phyloP scores from a whole-genome alignment of 768 basidiomycete species.

The Auriscalpium vulgare region DNA sequence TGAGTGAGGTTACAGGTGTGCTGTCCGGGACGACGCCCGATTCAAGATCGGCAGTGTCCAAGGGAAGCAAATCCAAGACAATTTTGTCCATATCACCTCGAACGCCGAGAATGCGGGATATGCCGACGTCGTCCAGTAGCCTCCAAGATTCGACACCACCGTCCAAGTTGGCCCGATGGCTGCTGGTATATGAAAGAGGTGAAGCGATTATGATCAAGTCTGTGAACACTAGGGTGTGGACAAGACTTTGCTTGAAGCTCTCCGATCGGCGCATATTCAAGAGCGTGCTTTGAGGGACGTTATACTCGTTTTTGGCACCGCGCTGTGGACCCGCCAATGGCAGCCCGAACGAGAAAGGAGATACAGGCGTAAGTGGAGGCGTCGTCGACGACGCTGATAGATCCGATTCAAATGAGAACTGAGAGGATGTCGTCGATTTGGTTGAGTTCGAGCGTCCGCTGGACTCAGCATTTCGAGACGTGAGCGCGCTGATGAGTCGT shows the following conservation, averaged over 20 bases:
- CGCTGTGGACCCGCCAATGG: background rate
- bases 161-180: constrained; percentile 16
- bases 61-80: constrained; percentile 43
- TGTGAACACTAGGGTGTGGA: constrained; percentile 45
- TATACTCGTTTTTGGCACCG: background rate
- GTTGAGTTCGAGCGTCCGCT: constrained; percentile 10
- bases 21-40: constrained; percentile 28
- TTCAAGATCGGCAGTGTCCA: constrained; percentile 32
- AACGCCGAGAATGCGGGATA: constrained; percentile 42
- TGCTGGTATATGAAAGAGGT: constrained; percentile 15
- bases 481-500: constrained; percentile 9
- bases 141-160: constrained; percentile 28
- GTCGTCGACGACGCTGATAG: constrained; percentile 1
- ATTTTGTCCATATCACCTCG: constrained; percentile 28
- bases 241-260: constrained; percentile 3
- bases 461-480: background rate
- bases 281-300: background rate
- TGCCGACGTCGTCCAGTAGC: constrained; percentile 37
- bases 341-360: background rate
- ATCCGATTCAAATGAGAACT: constrained; percentile 6
- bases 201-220: constrained; percentile 60
- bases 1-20: constrained; percentile 27
- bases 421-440: constrained; percentile 11
- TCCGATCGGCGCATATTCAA: background rate
- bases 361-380: background rate